Conservation (phyloP, 2,329 filamentous ascomycete species). For the Cercospora canescens region DNA sequence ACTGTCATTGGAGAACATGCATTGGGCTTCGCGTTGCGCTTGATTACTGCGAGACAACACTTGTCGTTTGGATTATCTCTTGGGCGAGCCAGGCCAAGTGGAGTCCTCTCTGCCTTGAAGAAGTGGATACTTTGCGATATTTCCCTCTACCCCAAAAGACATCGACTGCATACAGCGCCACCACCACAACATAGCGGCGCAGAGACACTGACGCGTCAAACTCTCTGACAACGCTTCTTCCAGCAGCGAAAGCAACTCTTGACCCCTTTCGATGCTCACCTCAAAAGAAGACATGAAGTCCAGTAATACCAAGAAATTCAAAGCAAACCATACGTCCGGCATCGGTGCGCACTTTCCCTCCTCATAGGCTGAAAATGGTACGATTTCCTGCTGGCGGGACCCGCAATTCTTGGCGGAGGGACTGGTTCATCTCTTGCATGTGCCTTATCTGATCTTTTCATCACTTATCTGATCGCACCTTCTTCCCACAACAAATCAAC, state of each 20-base stretch:
- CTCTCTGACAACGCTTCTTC: no score
- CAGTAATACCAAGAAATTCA: not conserved
- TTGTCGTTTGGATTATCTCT: not conserved
- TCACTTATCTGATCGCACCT: constrained; percentile 3
- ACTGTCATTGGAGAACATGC: not conserved
- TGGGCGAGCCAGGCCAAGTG: not conserved
- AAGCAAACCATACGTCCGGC: not conserved
- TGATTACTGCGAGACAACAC: not conserved
- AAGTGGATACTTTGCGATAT: not conserved
- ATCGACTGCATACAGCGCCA: not conserved
- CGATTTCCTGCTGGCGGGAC: not conserved
- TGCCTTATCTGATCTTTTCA: constrained; percentile 9
- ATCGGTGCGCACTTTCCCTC: not conserved
- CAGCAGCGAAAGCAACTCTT: not conserved
- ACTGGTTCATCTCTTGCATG: constrained; percentile 4
- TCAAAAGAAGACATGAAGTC: not conserved
- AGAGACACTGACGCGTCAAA: no score
- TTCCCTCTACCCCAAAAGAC: not conserved
- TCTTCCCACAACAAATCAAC: not conserved
- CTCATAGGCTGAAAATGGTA: not conserved
- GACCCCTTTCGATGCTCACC: not conserved
- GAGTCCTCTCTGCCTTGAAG: not conserved
- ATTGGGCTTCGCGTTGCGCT: not conserved
- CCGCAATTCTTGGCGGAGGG: not conserved
- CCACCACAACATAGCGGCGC: no score